Percentiles rank a stretch among this genome's conserved stretches.
Evolutionary conservation across 2,329 filamentous ascomycete species (phyloP).

Genomic region (Stachybotrys chlorohalonatus): DNA sequence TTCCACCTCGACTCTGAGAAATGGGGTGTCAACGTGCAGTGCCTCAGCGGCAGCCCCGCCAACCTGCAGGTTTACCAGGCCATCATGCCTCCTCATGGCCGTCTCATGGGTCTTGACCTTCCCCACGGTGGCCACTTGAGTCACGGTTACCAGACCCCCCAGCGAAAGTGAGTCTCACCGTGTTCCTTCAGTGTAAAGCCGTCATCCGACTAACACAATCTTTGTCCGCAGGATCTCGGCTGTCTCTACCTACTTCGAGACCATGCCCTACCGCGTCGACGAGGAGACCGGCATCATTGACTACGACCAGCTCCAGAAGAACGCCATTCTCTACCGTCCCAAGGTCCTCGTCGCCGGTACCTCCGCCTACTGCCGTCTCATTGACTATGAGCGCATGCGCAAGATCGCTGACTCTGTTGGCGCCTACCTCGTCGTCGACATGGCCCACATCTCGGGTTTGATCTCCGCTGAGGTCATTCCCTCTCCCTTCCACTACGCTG

Average conservation of each 20-base stretch:
- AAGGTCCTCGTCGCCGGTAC: slow-evolving; percentile 96
- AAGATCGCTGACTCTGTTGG: slow-evolving; percentile 90
- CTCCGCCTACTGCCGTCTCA: slow-evolving; percentile 94
- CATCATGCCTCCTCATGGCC: slow-evolving; percentile 89
- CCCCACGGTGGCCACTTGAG: slow-evolving; percentile 91
- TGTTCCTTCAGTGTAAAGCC: not conserved
- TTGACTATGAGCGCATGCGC: slow-evolving; percentile 94
- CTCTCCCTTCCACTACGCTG: slow-evolving; percentile 83
- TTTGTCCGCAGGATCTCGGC: slow-evolving; percentile 65
- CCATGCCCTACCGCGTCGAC: slow-evolving; percentile 89
- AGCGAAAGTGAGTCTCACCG: slow-evolving; percentile 61
- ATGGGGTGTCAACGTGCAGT: slow-evolving; percentile 99
- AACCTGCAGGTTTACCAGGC: slow-evolving; percentile 98
- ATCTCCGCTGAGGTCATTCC: slow-evolving; percentile 90
- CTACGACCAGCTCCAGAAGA: slow-evolving; percentile 86
- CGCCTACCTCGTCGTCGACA: slow-evolving; percentile 92
- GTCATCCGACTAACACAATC: not conserved
- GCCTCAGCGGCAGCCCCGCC: slow-evolving; percentile 83
- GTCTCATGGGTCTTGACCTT: slow-evolving; percentile 92
- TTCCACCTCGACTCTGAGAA: slow-evolving; percentile 80
- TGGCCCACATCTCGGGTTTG: slow-evolving; percentile 97
- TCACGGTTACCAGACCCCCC: slow-evolving; percentile 95
- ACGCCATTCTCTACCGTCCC: slow-evolving; percentile 84
- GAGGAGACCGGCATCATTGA: slow-evolving; percentile 91
- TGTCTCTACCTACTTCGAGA: slow-evolving; percentile 98